These are phyloP conservation scores for Nannochloropsis salina DNA, from an alignment of 108 stramenopile species.

Conservation along the genomic window DNA sequence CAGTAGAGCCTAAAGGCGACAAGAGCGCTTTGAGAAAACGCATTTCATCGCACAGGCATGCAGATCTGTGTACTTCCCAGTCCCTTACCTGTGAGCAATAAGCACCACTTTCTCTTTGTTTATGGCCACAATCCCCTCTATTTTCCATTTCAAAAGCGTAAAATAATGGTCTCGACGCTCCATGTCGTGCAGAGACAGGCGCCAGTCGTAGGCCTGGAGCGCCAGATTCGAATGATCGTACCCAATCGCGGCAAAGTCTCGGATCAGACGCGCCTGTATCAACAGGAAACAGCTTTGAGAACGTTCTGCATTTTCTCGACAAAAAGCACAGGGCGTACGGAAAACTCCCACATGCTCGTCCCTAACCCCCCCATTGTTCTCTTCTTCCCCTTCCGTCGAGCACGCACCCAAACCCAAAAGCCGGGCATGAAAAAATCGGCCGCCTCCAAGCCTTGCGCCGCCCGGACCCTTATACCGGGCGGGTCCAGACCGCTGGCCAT, in stretches of 20 bases:
- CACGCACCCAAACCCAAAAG: slow-evolving; percentile 61
- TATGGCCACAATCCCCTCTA: slow-evolving; percentile 64
- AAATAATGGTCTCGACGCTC: slow-evolving; percentile 77
- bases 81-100: slow-evolving; percentile 57
- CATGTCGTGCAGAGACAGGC: slow-evolving; percentile 64
- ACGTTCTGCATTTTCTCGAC: too few relatives aligned
- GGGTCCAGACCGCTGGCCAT: slow-evolving; percentile 72
- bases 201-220: slow-evolving; percentile 82
- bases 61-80: background rate
- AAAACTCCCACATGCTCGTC: background rate
- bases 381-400: background rate
- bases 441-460: slow-evolving; percentile 71
- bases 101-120: slow-evolving; percentile 62
- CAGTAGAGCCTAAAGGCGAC: too few relatives aligned
- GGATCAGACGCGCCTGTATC: slow-evolving; percentile 58
- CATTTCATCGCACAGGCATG: too few relatives aligned
- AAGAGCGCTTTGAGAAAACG: too few relatives aligned
- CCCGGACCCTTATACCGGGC: slow-evolving; percentile 60
- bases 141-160: slow-evolving; percentile 58
- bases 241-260: slow-evolving; percentile 74
- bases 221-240: slow-evolving; percentile 69
- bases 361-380: background rate
- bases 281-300: background rate
- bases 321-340: background rate
- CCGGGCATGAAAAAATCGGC: slow-evolving; percentile 74